A percentile compares a stretch with the other conserved stretches of the same genome.
Conservation (phyloP, 805 yeast genomes). For the Saccharomycopsis vini region DNA sequence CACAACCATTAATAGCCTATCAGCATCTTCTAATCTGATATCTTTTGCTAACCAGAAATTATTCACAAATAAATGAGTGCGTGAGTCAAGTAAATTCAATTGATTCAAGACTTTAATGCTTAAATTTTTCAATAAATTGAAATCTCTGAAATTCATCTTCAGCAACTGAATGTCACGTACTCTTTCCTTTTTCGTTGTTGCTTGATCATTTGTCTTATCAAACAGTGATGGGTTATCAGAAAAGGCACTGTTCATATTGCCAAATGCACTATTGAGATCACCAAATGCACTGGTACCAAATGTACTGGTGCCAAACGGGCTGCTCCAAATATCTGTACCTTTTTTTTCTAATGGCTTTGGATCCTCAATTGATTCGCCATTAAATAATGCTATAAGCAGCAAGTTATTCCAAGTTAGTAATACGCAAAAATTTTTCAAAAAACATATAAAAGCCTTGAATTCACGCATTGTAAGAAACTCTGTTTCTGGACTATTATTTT, state of each 20-base stretch:
- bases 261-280: not conserved
- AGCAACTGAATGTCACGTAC: no score
- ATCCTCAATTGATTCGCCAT: not conserved
- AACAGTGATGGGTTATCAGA: conserved; percentile 1
- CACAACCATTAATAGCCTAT: conserved; percentile 30
- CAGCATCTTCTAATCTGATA: conserved; percentile 27
- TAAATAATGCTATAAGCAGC: conserved; percentile 6
- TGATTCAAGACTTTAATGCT: conserved; percentile 53
- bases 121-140: conserved; percentile 24
- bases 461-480: conserved; percentile 32
- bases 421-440: conserved; percentile 43
- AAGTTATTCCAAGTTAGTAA: conserved; percentile 35
- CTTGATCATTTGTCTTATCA: not conserved
- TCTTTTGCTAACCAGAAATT: conserved; percentile 46
- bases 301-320: no score
- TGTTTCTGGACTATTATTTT: not conserved
- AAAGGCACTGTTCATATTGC: conserved; percentile 6
- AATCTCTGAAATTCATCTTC: conserved; percentile 5
- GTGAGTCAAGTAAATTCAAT: conserved; percentile 55
- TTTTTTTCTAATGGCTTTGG: no score
- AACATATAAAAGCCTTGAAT: conserved; percentile 33
- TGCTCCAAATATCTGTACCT: no score
- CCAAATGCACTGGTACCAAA: not conserved
- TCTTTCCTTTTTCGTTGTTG: no score
- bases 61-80: conserved; percentile 42